Evolutionary conservation across 2,329 filamentous ascomycete species (phyloP), one percentile per base, ranked within the genome.

Genomic region (Gnomoniopsis smithogilvyi): DNA sequence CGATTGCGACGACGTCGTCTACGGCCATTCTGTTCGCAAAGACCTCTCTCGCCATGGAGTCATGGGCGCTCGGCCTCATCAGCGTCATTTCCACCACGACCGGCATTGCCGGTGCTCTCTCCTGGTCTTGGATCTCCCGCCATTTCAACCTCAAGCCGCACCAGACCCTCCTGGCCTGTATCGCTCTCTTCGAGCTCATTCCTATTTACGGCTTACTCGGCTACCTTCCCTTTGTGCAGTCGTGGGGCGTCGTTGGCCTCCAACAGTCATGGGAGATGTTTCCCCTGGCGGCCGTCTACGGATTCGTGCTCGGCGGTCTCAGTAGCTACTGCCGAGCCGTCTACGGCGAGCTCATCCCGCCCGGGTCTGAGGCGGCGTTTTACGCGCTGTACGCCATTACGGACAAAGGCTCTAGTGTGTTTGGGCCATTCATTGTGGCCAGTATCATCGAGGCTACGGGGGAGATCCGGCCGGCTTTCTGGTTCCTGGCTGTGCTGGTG

Each of bases 251-350:
- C 6, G 76, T 92, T 45, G 95, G 95, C 1, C 80, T 99, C n/a
- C 92, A 96, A 72, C 88, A 95, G 70, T 88, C 91, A 3, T 96
- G 92, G 91, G 95, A 99, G 67, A 97, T 99, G 91, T 98, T 95
- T 67, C 91, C 91, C 0, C 76, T 99, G 1, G 93, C 92, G 0
- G 90, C 90, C 3, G 85, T 98, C 14, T 98, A 97, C 72, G 95
- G 95, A 0, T 85, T 99, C 52, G 93, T 98, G 2, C 85, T 98
- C 33, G 95, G 95, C n/a, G 95, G 95, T 0, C 77, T 99, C 45
- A 92, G 90, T 59, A 90, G 89, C 24, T 97, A 98, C 73, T 98
- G 95, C 70, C 88, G 95, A 46, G 93, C 91, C 62, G 80, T 99
- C 4, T 99, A 91, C 70, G 93, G 92, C 43, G 93, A 98, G 72